Evolutionary conservation across 2,329 filamentous ascomycete genomes (phyloP).

Genomic region (Fusarium chaquense): DNA sequence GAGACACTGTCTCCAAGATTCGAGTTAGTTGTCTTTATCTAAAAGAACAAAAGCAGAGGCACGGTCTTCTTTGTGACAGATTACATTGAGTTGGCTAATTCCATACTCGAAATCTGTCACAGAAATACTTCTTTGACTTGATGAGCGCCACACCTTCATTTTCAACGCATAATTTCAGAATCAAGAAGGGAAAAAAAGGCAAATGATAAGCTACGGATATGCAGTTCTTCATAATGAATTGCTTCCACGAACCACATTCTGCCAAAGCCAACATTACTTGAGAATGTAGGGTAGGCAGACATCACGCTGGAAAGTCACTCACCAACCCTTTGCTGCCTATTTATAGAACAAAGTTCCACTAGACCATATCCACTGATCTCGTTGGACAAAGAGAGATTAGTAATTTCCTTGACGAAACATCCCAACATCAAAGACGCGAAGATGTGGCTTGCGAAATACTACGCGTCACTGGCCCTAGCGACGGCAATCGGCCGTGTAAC

Average conservation of each 20-base stretch:
- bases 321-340: neutral
- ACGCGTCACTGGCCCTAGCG: neutral
- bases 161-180: too few relatives aligned
- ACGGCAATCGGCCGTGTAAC: neutral
- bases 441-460: slow-evolving; percentile 1
- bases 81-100: accelerated
- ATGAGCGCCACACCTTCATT: too few relatives aligned
- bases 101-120: accelerated
- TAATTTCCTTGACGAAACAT: neutral
- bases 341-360: neutral
- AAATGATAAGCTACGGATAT: neutral
- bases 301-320: neutral
- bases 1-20: accelerated
- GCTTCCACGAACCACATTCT: neutral
- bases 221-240: neutral
- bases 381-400: neutral
- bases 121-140: accelerated
- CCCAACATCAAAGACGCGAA: neutral
- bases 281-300: neutral
- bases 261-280: neutral
- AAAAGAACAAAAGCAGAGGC: neutral
- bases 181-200: neutral
- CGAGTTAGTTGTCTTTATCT: neutral
- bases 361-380: neutral
- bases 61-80: too few relatives aligned